These are phyloP conservation scores for Camellia lanceoleosa DNA, from an alignment of 148 eudicot genomes.

Conservation along the genomic window DNA sequence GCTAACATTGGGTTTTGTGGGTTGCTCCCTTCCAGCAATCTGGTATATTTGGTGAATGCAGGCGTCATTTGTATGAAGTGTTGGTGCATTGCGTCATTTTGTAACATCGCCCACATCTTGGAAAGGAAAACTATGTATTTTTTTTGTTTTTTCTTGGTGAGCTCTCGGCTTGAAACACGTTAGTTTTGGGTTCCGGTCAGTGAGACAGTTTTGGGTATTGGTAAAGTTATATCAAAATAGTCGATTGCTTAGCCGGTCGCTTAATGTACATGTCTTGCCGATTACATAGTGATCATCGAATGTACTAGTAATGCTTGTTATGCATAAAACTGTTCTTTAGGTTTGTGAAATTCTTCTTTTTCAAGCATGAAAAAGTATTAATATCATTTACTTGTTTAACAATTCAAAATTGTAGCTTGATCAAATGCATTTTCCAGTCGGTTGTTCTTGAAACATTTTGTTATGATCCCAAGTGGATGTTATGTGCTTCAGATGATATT, in stretches of 20 bases:
- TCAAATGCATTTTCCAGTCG: too few species aligned
- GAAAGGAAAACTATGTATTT: neutral
- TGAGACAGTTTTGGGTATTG: neutral
- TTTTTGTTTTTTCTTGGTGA: neutral
- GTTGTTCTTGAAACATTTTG: too few species aligned
- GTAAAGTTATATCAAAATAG: neutral
- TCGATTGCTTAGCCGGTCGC: neutral
- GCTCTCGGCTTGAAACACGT: neutral
- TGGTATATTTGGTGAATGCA: neutral
- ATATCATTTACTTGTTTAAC: too few species aligned
- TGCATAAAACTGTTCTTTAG: neutral
- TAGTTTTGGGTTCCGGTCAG: neutral
- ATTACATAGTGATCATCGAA: neutral
- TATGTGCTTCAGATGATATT: too few species aligned
- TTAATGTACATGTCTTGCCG: neutral
- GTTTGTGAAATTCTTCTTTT: neutral
- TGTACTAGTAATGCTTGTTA: neutral
- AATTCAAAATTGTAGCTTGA: too few species aligned
- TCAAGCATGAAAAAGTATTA: neutral
- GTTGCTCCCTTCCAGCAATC: neutral
- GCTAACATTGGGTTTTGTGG: neutral
- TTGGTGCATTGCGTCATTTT: neutral
- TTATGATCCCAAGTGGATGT: too few species aligned
- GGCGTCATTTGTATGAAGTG: neutral
- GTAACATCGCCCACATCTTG: neutral